A percentile compares a stretch with the other conserved stretches of the same genome.
Conservation (phyloP, 495 filamentous ascomycete species). For the Talaromyces proteolyticus region DNA sequence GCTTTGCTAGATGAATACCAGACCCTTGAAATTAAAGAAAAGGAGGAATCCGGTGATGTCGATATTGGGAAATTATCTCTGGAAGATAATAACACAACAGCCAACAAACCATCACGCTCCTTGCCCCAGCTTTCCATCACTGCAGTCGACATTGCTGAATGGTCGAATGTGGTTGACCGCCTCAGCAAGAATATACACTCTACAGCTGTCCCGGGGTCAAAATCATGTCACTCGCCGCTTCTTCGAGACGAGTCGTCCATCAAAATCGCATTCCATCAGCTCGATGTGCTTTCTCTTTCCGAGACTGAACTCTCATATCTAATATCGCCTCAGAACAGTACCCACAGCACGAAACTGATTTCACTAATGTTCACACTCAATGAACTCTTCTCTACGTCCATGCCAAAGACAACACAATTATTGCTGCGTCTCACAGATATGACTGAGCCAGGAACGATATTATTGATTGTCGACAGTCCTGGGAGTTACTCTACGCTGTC, state of each 20-base stretch:
- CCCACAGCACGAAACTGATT: constrained; percentile 43
- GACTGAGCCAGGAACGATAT: constrained; percentile 51
- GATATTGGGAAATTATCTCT: background rate
- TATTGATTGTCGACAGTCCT: constrained; percentile 88
- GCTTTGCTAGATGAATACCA: constrained; percentile 19
- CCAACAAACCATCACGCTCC: background rate
- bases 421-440: constrained; percentile 57
- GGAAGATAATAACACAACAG: background rate
- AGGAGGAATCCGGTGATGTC: background rate
- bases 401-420: constrained; percentile 67
- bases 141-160: constrained; percentile 75
- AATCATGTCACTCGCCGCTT: constrained; percentile 49
- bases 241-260: constrained; percentile 30
- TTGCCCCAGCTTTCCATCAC: constrained; percentile 42
- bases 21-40: background rate
- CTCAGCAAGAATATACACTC: constrained; percentile 41
- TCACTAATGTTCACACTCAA: constrained; percentile 96
- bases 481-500: constrained; percentile 82
- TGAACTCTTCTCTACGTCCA: constrained; percentile 78
- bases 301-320: constrained; percentile 32
- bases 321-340: constrained; percentile 15
- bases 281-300: constrained; percentile 55
- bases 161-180: constrained; percentile 53
- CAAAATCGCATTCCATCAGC: constrained; percentile 45
- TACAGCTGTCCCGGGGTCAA: constrained; percentile 20